Conservation (phyloP, 192 early-diverging fungal genomes). For the Radiomyces spectabilis region DNA sequence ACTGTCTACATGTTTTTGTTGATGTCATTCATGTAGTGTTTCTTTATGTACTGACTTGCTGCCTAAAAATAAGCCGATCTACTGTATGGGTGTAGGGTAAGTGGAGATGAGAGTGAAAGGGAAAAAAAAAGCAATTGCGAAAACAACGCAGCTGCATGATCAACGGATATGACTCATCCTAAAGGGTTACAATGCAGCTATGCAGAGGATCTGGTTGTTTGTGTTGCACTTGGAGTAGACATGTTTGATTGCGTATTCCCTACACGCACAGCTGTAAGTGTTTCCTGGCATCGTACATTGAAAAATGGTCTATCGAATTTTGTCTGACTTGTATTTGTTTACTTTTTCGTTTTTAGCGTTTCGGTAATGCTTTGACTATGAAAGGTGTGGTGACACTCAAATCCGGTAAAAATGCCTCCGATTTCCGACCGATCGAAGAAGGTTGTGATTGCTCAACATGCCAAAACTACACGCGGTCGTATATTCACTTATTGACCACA, state of each 20-base stretch:
- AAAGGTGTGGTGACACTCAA: constrained; percentile 61
- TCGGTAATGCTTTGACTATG: constrained; percentile 77
- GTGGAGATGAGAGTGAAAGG: too few species aligned
- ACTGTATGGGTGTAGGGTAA: constrained; percentile 94
- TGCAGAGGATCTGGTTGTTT: constrained; percentile 79
- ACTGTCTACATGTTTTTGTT: too few species aligned
- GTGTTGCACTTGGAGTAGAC: constrained; percentile 80
- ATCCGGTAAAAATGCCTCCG: constrained; percentile 50
- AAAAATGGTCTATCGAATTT: too few species aligned
- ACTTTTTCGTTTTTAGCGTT: constrained; percentile 40
- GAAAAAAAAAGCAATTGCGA: too few species aligned
- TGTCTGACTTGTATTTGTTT: too few species aligned
- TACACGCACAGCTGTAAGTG: constrained; percentile 68
- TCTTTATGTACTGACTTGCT: constrained; percentile 71
- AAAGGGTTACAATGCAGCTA: too few species aligned
- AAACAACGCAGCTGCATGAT: too few species aligned
- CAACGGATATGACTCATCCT: too few species aligned
- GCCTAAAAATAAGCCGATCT: constrained; percentile 76
- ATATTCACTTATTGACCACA: constrained; percentile 54
- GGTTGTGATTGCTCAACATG: constrained; percentile 75
- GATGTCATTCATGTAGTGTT: too few species aligned
- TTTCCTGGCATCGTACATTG: too few species aligned
- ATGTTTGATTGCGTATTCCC: constrained; percentile 92
- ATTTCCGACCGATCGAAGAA: constrained; percentile 66
- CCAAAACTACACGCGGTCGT: constrained; percentile 65